A percentile compares a stretch with the other conserved stretches of the same genome.
phyloP scores from a whole-genome alignment of 116 monocot genomes.

The Posidonia oceanica region DNA sequence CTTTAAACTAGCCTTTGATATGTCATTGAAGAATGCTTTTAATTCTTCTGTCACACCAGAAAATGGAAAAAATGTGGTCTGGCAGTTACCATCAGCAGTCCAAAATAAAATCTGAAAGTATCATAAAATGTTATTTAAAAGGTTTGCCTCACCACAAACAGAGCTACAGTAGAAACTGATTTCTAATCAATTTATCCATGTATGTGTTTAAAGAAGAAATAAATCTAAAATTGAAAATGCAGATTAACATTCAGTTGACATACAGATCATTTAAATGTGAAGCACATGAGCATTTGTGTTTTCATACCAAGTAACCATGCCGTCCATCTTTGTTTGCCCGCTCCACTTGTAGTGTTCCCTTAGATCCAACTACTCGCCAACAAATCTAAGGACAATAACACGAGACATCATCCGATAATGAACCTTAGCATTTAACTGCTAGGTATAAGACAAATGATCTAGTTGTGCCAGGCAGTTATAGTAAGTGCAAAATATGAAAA shows the following conservation, averaged over 20 bases:
- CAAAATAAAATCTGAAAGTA: conserved; percentile 53
- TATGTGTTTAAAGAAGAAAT: too few relatives aligned
- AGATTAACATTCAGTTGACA: neutral
- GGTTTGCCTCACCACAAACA: too few relatives aligned
- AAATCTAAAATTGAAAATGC: neutral
- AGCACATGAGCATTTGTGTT: neutral
- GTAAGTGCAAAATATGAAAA: too few relatives aligned
- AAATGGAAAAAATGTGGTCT: conserved; percentile 62
- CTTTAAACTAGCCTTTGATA: conserved; percentile 16
- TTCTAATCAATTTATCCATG: too few relatives aligned
- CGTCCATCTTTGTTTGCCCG: conserved; percentile 43
- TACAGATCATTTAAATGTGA: neutral
- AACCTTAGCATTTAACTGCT: neutral
- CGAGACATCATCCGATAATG: neutral
- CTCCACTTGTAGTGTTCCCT: conserved; percentile 80
- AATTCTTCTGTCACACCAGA: conserved; percentile 78
- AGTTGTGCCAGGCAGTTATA: too few relatives aligned
- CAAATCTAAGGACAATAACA: conserved; percentile 34
- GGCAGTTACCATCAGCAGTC: conserved; percentile 37
- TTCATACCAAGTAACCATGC: conserved; percentile 73
- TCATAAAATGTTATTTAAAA: too few relatives aligned
- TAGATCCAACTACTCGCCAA: conserved; percentile 86
- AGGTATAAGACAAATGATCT: neutral
- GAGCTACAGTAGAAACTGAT: too few relatives aligned
- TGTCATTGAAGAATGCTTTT: conserved; percentile 63